Evolutionary conservation across 75 land plant species (phyloP).

Genomic region (Pinus tabuliformis): DNA sequence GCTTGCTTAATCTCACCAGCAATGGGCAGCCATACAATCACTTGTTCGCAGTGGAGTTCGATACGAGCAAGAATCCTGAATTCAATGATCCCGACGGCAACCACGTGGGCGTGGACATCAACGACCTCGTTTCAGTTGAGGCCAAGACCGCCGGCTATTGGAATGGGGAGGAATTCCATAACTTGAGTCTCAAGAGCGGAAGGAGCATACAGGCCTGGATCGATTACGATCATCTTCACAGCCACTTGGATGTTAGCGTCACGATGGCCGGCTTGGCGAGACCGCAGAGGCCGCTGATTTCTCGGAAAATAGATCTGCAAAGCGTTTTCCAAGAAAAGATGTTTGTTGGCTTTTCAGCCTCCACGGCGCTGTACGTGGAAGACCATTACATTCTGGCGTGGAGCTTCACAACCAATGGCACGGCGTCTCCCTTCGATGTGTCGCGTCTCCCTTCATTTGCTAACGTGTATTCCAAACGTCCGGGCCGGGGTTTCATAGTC

Average conservation of each 20-base stretch:
- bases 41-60: conserved; percentile 37
- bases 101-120: conserved; percentile 40
- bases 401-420: conserved; percentile 30
- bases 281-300: conserved; percentile 19
- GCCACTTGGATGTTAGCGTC: conserved; percentile 18
- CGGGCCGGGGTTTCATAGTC: not conserved
- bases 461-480: not conserved
- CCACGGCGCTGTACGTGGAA: conserved; percentile 16
- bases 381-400: conserved; percentile 33
- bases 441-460: conserved; percentile 12
- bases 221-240: conserved; percentile 14
- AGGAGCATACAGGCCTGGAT: conserved; percentile 28
- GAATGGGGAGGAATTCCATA: not conserved
- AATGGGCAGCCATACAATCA: conserved; percentile 24
- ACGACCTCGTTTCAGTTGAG: conserved; percentile 15
- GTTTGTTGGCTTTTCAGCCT: conserved; percentile 37
- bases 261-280: conserved; percentile 6
- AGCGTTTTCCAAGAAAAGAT: conserved; percentile 8
- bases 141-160: conserved; percentile 9
- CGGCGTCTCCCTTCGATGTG: conserved; percentile 19
- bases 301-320: conserved; percentile 10
- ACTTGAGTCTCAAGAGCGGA: not conserved
- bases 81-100: conserved; percentile 14
- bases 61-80: conserved; percentile 16
- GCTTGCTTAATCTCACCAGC: conserved; percentile 17